A percentile compares a stretch with the other conserved stretches of the same genome.
These are phyloP conservation scores for Corylus americana DNA, from an alignment of 306 rosid species.

Conservation along the genomic window DNA sequence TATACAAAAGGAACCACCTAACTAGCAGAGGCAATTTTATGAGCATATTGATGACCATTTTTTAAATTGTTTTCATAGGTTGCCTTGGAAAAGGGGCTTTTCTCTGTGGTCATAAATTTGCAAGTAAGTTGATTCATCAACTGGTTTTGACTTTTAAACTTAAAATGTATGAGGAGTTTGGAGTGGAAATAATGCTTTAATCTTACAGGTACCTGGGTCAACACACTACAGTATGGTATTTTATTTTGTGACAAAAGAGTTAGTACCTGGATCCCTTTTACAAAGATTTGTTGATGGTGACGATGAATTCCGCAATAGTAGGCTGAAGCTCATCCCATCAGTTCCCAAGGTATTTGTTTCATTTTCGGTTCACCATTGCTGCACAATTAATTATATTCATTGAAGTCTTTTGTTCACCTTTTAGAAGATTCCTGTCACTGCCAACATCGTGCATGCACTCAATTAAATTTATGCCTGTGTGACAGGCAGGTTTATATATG, in stretches of 20 bases:
- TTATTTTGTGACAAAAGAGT: conserved; percentile 81
- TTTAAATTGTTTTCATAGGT: conserved; percentile 51
- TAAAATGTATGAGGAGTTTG: conserved; percentile 17
- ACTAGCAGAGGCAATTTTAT: background rate
- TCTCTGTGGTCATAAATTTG: conserved; percentile 75
- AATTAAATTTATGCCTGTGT: background rate
- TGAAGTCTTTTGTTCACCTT: background rate
- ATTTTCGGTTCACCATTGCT: background rate
- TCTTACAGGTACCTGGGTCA: conserved; percentile 85
- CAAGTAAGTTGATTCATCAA: conserved; percentile 65
- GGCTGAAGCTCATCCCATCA: conserved; percentile 96
- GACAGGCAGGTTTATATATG: background rate
- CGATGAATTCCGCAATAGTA: conserved; percentile 95
- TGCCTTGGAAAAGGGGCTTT: conserved; percentile 91
- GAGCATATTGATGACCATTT: conserved; percentile 18
- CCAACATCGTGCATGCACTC: background rate
- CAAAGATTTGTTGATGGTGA: conserved; percentile 97
- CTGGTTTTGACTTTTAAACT: conserved; percentile 15
- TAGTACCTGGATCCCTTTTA: conserved; percentile 88
- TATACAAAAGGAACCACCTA: too few relatives aligned
- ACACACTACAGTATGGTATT: conserved; percentile 97
- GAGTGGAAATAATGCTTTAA: conserved; percentile 28
- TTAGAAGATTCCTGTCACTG: background rate
- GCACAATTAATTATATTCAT: background rate
- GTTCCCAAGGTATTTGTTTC: conserved; percentile 79